Base-by-base conservation (phyloP, 164 flowering plant species). In the Pachysandra terminalis region DNA sequence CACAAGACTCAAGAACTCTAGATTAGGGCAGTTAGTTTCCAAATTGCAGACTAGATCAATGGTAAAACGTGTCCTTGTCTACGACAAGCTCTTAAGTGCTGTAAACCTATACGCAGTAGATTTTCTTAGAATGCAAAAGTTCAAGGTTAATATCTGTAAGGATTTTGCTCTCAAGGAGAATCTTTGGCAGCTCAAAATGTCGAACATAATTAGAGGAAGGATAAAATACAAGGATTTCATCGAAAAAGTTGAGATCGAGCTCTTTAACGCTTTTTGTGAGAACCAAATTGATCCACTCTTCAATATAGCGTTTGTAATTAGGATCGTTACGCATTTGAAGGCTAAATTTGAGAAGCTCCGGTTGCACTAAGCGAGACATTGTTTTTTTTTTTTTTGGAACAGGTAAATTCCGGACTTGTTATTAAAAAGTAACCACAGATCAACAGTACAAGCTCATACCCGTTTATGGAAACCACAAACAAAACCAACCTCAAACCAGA, bases 1-100 rank as follows among this genome's bases (percentile, higher is more conserved):
- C 58, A n/a, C 67, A 5, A 64, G 16, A 32, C 56, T 64, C 25
- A 64, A 32, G 0, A 17, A 24, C 59, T 64, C 45, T 25, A 64
- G 57, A 14, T 26, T 7, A 1, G 59, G n/a, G 24, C 58, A 64
- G 58, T 27, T 64, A 15, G 45, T 52, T 27, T 19, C 25, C 40
- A 64, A 5, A 28, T 64, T 53, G 4, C 27, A 41, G 19, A 53
- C 19, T 19, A 52, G 19, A 12, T 15, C 16, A 15, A 14, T 35
- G 27, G 57, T 51, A 14, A 64, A 1, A n/a, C 19, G 4, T n/a
- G 53, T 14, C 15, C 59, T 17, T 52, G 19, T n/a, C n/a, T 52
- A 64, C 19, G 17, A 64, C 21, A 64, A 13, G 67, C 67, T 53
- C 1, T 6, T 53, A 13, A 64, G 57, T 0, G 23, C 58, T 5